Conservation (phyloP, 176 grass and related monocot species). For the Zea mays region DNA sequence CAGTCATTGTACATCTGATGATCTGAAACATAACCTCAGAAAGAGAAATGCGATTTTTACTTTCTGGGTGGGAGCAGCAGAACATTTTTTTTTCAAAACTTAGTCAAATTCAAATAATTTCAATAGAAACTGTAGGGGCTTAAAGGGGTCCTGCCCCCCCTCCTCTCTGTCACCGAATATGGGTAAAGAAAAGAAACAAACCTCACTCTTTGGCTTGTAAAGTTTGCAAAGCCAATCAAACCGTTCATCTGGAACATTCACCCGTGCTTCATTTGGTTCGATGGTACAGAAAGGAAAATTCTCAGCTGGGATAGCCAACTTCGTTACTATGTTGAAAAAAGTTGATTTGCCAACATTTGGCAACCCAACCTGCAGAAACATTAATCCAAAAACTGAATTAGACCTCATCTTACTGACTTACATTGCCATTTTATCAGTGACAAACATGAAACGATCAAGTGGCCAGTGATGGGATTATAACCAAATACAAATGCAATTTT, state of each 20-base stretch:
- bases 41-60: too few relatives aligned
- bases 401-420: background rate
- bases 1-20: background rate
- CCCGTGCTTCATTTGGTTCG: constrained; percentile 89
- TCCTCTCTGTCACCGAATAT: background rate
- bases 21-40: constrained; percentile 19
- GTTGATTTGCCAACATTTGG: constrained; percentile 99
- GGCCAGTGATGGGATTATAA: background rate
- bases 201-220: constrained; percentile 96
- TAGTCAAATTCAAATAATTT: background rate
- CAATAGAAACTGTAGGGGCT: background rate
- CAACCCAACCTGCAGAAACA: constrained; percentile 78
- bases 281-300: constrained; percentile 99
- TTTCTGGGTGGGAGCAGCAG: background rate
- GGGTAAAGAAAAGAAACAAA: constrained; percentile 34
- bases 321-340: constrained; percentile 93
- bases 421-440: background rate
- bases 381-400: background rate
- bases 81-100: background rate
- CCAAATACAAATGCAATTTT: background rate
- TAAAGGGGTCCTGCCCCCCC: too few relatives aligned
- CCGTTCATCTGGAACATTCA: constrained; percentile 82
- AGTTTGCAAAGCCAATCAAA: constrained; percentile 98
- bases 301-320: constrained; percentile 90
- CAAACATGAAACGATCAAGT: background rate